Percentiles rank a stretch among this genome's conserved stretches.
Conservation (phyloP, 495 filamentous ascomycete species). For the Penicillium angulare region DNA sequence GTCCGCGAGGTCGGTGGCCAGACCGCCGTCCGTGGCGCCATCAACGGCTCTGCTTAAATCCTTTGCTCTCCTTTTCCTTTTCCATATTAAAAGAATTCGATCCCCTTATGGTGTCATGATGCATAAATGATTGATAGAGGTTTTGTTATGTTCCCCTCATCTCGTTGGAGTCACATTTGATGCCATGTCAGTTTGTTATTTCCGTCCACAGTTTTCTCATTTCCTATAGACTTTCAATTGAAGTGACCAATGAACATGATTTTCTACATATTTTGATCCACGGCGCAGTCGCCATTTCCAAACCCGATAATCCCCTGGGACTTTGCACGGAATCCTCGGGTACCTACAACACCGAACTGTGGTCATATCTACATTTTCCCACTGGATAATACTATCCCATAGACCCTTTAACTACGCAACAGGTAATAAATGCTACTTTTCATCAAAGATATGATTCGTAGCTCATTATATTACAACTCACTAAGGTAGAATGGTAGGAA, state of each 20-base stretch:
- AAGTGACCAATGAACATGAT: conserved; percentile 19
- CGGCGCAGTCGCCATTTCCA: too few relatives aligned
- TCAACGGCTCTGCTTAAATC: conserved; percentile 49
- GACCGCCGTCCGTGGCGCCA: conserved; percentile 73
- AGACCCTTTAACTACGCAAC: too few relatives aligned
- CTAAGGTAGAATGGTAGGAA: conserved; percentile 6
- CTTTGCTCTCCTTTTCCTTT: conserved; percentile 1
- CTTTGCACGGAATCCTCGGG: too few relatives aligned
- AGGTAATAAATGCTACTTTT: too few relatives aligned
- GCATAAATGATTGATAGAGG: conserved; percentile 36
- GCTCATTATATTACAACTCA: conserved; percentile 32
- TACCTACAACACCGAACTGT: background rate
- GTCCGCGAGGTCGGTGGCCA: conserved; percentile 83
- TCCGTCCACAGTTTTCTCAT: background rate
- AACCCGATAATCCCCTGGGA: too few relatives aligned
- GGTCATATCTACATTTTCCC: background rate
- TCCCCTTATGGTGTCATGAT: conserved; percentile 34
- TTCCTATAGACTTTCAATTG: conserved; percentile 23
- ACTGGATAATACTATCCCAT: too few relatives aligned
- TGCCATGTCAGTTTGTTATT: conserved; percentile 13
- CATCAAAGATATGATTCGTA: background rate
- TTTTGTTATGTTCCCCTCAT: conserved; percentile 21
- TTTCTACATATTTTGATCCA: background rate
- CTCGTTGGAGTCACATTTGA: conserved; percentile 22
- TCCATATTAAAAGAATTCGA: conserved; percentile 14